Percentiles rank a stretch among this genome's conserved stretches.
Evolutionary conservation across 2,329 filamentous ascomycete species (phyloP).

Genomic region (Graphilbum fragrans): DNA sequence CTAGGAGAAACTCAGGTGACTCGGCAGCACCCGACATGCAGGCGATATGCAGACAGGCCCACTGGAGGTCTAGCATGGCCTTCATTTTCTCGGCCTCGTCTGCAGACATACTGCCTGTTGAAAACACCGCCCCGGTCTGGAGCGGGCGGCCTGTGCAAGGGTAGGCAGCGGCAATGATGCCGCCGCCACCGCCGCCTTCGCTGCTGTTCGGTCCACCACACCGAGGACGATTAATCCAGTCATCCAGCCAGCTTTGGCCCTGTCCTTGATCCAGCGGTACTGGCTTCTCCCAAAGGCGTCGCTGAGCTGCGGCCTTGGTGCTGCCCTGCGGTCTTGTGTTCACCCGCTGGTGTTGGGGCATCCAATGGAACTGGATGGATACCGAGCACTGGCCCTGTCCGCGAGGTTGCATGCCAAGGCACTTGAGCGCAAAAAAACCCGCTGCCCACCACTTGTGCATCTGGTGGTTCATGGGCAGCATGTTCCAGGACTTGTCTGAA

Average conservation of each 20-base stretch:
- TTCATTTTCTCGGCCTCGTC: background rate
- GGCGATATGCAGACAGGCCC: background rate
- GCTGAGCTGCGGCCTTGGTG: background rate
- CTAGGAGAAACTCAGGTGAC: background rate
- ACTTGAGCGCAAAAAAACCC: background rate
- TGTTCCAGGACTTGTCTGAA: background rate
- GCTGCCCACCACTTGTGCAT: slow-evolving; percentile 1
- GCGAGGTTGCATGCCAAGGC: background rate
- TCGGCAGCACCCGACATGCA: background rate
- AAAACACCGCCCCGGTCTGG: background rate
- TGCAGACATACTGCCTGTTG: background rate
- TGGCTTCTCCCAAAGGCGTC: too few species aligned
- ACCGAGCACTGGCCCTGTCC: background rate
- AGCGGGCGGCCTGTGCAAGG: background rate
- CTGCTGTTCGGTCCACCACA: background rate
- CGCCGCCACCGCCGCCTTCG: background rate
- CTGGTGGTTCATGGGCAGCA: background rate
- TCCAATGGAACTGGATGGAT: background rate
- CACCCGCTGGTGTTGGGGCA: background rate
- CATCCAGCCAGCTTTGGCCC: background rate
- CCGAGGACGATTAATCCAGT: background rate
- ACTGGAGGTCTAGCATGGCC: background rate
- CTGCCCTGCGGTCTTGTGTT: background rate
- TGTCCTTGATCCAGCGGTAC: background rate
- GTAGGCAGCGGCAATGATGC: background rate